A percentile compares a stretch with the other conserved stretches of the same genome.
These are phyloP conservation scores for Chloris gayana DNA, from an alignment of 176 grass and related monocot genomes.

Conservation along the genomic window DNA sequence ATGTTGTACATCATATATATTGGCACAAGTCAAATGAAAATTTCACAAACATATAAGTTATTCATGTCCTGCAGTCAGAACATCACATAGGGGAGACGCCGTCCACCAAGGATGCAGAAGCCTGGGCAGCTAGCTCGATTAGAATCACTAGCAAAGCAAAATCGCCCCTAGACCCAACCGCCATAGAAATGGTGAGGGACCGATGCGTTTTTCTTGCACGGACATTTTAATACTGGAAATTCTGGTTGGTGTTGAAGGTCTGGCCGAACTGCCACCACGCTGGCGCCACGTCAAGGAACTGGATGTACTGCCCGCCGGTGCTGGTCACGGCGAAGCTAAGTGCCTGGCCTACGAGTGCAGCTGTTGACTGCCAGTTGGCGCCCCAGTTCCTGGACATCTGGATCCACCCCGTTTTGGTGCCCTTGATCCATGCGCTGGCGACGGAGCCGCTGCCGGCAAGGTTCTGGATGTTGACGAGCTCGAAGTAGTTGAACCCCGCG, in stretches of 20 bases:
- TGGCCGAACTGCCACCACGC: slow-evolving; percentile 56
- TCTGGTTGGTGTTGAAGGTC: slow-evolving; percentile 39
- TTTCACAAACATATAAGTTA: not conserved
- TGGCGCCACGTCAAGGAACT: slow-evolving; percentile 36
- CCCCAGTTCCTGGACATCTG: slow-evolving; percentile 58
- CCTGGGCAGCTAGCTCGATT: not conserved
- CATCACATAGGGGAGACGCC: slow-evolving; percentile 32
- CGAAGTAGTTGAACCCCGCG: slow-evolving; percentile 46
- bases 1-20: too few species aligned
- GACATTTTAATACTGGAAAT: slow-evolving; percentile 50
- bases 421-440: slow-evolving; percentile 24
- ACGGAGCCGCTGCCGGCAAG: slow-evolving; percentile 51
- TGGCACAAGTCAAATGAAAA: not conserved
- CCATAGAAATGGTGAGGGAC: too few species aligned
- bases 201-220: not conserved
- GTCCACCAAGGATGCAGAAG: slow-evolving; percentile 32
- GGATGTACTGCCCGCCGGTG: slow-evolving; percentile 51
- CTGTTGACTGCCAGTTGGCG: slow-evolving; percentile 53
- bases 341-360: slow-evolving; percentile 4
- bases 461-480: slow-evolving; percentile 60
- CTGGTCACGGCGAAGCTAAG: slow-evolving; percentile 55
- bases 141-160: too few species aligned
- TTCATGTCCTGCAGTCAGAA: slow-evolving; percentile 1
- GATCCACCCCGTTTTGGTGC: slow-evolving; percentile 38
- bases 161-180: too few species aligned